Evolutionary conservation across 2,329 filamentous ascomycete genomes (phyloP).

Genomic region (Clonostachys solani): DNA sequence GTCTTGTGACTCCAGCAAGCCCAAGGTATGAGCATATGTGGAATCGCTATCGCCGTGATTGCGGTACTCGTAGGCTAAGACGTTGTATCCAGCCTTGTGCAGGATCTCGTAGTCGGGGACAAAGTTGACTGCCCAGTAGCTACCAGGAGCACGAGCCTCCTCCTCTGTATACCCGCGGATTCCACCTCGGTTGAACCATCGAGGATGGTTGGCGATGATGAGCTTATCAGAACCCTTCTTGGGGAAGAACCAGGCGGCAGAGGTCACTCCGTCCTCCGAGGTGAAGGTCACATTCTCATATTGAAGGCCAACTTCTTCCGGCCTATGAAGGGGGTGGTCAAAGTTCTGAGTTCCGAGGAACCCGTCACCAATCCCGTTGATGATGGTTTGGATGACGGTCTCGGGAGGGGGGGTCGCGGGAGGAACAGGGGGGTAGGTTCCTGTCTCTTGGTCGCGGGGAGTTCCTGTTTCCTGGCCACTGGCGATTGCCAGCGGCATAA

Average conservation of each 20-base stretch:
- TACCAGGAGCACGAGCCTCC: not conserved
- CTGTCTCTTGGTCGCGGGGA: no score
- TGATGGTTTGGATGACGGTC: no score
- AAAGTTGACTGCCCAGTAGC: slow-evolving; percentile 3
- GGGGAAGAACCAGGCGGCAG: slow-evolving; percentile 3
- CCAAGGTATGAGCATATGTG: not conserved
- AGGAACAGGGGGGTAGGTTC: no score
- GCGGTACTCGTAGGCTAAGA: slow-evolving; percentile 23
- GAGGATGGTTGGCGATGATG: slow-evolving; percentile 5
- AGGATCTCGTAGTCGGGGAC: slow-evolving; percentile 5
- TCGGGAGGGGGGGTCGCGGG: no score
- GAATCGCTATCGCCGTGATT: slow-evolving; percentile 2
- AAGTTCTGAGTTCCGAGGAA: no score
- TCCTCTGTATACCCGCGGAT: slow-evolving; percentile 2
- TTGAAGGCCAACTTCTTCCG: not conserved
- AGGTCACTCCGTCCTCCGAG: slow-evolving; percentile 2
- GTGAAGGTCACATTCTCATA: slow-evolving; percentile 5
- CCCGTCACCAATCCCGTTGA: no score
- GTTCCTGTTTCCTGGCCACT: no score
- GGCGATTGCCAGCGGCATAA: no score
- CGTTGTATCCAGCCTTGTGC: slow-evolving; percentile 4
- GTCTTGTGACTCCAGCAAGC: slow-evolving; percentile 2
- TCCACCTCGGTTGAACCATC: not conserved
- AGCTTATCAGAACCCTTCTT: not conserved
- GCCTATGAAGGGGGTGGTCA: not conserved